Evolutionary conservation across 164 flowering plant genomes (phyloP).

Genomic region (Umbilicus rupestris): DNA sequence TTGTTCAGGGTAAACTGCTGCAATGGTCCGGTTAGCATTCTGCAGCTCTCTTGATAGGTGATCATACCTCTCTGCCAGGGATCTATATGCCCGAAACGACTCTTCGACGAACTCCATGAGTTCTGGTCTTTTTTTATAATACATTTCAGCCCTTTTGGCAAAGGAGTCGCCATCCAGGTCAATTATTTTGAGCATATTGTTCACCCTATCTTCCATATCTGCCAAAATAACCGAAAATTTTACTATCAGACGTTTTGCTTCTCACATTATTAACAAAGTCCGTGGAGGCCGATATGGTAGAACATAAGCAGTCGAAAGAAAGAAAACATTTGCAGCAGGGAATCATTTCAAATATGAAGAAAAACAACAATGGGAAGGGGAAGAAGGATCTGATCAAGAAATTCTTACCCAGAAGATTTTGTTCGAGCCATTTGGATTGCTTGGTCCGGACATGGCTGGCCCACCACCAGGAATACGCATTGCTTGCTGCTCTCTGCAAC

Average conservation of each 20-base stretch:
- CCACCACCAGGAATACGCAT: conserved; percentile 94
- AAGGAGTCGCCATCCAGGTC: conserved; percentile 74
- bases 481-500: conserved; percentile 84
- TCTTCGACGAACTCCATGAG: conserved; percentile 61
- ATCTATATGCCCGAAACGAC: conserved; percentile 43
- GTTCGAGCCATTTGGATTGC: conserved; percentile 83
- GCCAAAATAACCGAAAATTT: conserved; percentile 5
- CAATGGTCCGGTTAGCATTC: conserved; percentile 55
- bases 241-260: background rate
- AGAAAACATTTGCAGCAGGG: background rate
- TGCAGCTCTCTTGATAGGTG: conserved; percentile 55
- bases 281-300: background rate
- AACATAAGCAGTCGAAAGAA: background rate
- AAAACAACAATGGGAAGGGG: background rate
- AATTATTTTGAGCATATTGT: conserved; percentile 31
- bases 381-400: background rate
- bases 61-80: conserved; percentile 64
- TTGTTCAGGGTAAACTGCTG: conserved; percentile 53
- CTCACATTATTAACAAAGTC: background rate
- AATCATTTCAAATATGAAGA: background rate
- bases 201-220: conserved; percentile 64
- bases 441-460: conserved; percentile 77
- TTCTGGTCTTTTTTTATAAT: conserved; percentile 74
- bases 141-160: conserved; percentile 82
- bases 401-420: conserved; percentile 49